phyloP scores from a whole-genome alignment of 352 stramenopile genomes.

The Blastocystis sp. region DNA sequence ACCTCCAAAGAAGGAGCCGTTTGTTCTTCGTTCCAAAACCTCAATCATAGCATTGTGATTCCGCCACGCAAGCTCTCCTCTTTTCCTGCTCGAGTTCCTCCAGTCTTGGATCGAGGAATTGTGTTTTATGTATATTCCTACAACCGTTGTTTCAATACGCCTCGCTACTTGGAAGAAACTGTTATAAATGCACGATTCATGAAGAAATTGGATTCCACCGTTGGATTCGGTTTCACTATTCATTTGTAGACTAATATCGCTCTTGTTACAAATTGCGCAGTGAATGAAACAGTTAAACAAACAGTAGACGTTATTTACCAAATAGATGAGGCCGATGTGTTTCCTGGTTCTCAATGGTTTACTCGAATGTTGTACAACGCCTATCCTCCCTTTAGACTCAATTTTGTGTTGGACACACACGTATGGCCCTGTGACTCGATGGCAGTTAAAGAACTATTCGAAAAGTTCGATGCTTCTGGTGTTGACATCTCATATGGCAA shows the following conservation, averaged over 20 bases:
- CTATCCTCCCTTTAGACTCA: conserved; percentile 15
- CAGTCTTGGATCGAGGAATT: not conserved
- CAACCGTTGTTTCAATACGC: not conserved
- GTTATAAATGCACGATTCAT: not conserved
- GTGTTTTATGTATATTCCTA: conserved; percentile 17
- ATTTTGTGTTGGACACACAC: not conserved
- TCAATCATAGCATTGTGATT: no score
- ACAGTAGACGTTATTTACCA: not conserved
- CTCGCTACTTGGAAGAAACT: not conserved
- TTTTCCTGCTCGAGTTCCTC: not conserved
- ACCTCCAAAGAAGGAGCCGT: no score
- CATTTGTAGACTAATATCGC: not conserved
- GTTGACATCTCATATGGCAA: not conserved
- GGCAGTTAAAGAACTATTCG: not conserved
- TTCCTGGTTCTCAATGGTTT: not conserved
- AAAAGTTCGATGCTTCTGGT: not conserved
- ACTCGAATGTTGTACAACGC: conserved; percentile 4
- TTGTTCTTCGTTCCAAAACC: no score
- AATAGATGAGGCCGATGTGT: not conserved
- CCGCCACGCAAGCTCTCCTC: no score
- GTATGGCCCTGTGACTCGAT: not conserved
- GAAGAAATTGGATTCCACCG: not conserved
- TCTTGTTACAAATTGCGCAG: not conserved
- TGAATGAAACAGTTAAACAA: not conserved
- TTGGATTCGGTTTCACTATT: not conserved